Evolutionary conservation across 2,329 filamentous ascomycete genomes (phyloP), one percentile per base, ranked within the genome.

Genomic region (Pseudofabraea citricarpa): DNA sequence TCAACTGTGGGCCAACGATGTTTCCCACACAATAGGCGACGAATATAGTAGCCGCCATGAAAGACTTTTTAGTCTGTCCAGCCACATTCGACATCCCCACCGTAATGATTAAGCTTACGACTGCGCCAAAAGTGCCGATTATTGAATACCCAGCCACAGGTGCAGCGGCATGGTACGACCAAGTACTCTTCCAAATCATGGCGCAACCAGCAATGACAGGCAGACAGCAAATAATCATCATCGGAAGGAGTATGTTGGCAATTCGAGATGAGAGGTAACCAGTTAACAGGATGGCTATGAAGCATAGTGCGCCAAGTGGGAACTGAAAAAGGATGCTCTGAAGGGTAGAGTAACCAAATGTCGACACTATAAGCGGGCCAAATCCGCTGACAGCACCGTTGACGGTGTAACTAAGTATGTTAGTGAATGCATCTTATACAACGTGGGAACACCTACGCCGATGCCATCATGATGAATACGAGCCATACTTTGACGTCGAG

Each of bases 21-120:
- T 89, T 89, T 2, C 85, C 78, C 6, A 89, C 79, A 43, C 83
- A 86, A 56, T 89, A 89, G 0, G 82, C 83, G 0, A 87, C 82
- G 49, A 89, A 90, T 1, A 87, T 83, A 0, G 81, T 80, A 0
- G 81, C 80, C 0, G 85, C 82, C 72, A 85, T 87, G 55, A 85
- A 81, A 50, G 80, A 85, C 69, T 89, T 89, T 67, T 90, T 90
- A 0, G 85, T 89, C 19, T 85, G 76, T 0, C 86, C 85, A 0
- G 85, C 84, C 0, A 89, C 83, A 51, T 90, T 90, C 9, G 77
- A 76, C 70, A 77, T 77, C 0, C 74, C 75, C 3, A 79, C 56
- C 0, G 69, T 70, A 32, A 81, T 77, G 3, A 74, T 72, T n/a
- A 78, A 66, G 33, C 77, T 82, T 1, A 86, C 84, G 0, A 86